These are phyloP conservation scores for Purpureocillium lavendulum DNA, from an alignment of 2,329 filamentous ascomycete genomes.

Conservation along the genomic window DNA sequence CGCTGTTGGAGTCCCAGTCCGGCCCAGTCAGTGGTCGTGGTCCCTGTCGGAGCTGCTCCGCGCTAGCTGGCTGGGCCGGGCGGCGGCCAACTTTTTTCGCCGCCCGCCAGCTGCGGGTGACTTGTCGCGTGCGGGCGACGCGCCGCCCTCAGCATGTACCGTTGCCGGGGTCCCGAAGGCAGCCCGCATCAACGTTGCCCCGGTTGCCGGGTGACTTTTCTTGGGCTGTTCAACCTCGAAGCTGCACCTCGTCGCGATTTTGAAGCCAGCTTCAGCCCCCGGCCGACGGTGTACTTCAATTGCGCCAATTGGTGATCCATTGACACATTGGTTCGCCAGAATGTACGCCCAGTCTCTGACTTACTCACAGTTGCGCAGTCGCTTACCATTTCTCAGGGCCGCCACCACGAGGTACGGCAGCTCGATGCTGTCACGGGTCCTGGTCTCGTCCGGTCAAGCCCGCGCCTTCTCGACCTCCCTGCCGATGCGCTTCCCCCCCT, in stretches of 20 bases:
- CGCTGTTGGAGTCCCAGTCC: too few relatives aligned
- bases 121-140: neutral
- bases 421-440: constrained; percentile 21
- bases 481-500: constrained; percentile 14
- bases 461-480: constrained; percentile 24
- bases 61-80: too few relatives aligned
- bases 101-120: neutral
- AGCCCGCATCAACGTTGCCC: constrained; percentile 20
- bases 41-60: too few relatives aligned
- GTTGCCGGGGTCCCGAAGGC: neutral
- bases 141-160: neutral
- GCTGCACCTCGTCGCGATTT: too few relatives aligned
- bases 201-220: constrained; percentile 10
- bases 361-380: neutral
- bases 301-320: neutral
- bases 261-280: neutral
- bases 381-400: constrained; percentile 15
- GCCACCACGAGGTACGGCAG: constrained; percentile 16
- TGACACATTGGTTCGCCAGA: neutral
- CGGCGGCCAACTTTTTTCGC: too few relatives aligned
- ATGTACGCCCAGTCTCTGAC: constrained; percentile 10
- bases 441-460: constrained; percentile 11
- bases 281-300: neutral
- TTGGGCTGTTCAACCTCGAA: neutral
- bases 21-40: too few relatives aligned